Conservation (phyloP, 2,329 filamentous ascomycete species). For the Fusarium scirpi region DNA sequence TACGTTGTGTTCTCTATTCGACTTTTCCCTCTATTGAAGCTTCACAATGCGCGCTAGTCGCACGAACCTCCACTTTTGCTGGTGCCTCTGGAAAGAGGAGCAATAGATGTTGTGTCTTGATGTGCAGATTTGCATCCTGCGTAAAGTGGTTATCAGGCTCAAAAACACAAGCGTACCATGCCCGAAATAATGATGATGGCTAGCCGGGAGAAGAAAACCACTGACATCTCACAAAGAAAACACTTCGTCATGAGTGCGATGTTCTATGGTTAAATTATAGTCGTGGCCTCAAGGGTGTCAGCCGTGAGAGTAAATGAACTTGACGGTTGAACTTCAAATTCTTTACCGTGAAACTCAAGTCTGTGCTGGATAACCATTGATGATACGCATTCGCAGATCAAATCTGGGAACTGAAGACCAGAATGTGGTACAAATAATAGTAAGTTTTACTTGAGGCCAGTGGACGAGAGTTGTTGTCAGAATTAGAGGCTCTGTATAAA, state of each 20-base stretch:
- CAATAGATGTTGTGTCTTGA: background rate
- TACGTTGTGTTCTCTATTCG: background rate
- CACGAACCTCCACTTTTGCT: background rate
- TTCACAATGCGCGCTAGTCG: background rate
- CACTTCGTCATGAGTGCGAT: background rate
- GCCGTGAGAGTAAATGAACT: background rate
- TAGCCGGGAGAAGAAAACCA: background rate
- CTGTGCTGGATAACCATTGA: too few relatives aligned
- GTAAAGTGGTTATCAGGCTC: background rate
- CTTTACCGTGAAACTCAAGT: too few relatives aligned
- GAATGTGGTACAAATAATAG: too few relatives aligned
- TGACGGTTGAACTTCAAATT: background rate
- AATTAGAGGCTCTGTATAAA: background rate
- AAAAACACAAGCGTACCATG: background rate
- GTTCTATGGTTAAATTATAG: background rate
- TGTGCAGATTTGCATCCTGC: background rate
- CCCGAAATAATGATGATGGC: background rate
- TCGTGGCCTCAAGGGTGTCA: background rate
- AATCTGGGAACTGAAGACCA: background rate
- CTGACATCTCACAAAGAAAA: background rate
- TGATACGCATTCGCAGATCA: background rate
- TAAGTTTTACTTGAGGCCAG: too few relatives aligned
- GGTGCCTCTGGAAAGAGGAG: background rate
- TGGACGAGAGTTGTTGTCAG: background rate
- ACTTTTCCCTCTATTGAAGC: background rate